Conservation (phyloP, 2,329 filamentous ascomycete genomes). For the Talaromyces amestolkiae region DNA sequence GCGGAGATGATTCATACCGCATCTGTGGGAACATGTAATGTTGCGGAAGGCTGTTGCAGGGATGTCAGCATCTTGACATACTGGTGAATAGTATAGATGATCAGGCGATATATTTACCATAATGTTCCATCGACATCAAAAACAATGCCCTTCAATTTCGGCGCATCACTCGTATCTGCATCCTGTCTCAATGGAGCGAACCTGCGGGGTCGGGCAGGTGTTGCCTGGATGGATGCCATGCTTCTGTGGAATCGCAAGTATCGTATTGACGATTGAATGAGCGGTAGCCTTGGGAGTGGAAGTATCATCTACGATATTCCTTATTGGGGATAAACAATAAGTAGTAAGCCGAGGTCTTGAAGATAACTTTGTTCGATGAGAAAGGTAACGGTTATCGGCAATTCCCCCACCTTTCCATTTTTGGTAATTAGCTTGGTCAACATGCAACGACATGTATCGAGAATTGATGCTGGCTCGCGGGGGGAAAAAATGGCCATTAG, state of each 20-base stretch:
- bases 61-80: neutral
- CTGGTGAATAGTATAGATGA: no score
- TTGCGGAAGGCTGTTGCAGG: slow-evolving; percentile 69
- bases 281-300: neutral
- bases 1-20: slow-evolving; percentile 50
- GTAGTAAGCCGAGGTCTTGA: neutral
- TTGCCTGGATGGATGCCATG: slow-evolving; percentile 27
- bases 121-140: slow-evolving; percentile 96
- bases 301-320: neutral
- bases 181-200: slow-evolving; percentile 52
- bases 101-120: slow-evolving; percentile 59
- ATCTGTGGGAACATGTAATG: slow-evolving; percentile 95
- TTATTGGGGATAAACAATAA: neutral
- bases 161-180: slow-evolving; percentile 33
- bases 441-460: neutral
- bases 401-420: slow-evolving; percentile 11
- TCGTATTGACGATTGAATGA: neutral
- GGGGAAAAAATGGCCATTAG: no score
- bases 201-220: slow-evolving; percentile 36
- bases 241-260: slow-evolving; percentile 11
- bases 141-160: slow-evolving; percentile 59
- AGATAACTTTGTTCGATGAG: neutral
- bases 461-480: neutral
- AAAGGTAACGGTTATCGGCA: neutral
- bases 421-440: slow-evolving; percentile 6